Conservation (phyloP, 306 rosid species). For the Lathyrus tuberosus region DNA sequence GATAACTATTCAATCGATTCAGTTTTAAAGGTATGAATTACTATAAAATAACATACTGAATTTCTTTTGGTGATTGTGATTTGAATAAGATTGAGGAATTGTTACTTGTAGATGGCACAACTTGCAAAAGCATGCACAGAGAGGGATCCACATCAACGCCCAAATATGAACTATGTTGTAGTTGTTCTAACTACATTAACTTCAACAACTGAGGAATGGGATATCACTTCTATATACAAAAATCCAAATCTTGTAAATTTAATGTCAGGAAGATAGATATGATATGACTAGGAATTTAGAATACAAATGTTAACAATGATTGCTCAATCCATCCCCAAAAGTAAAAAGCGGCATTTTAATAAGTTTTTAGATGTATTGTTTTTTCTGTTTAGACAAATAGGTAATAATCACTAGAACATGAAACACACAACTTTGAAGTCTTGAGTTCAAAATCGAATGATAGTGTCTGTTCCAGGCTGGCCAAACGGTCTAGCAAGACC, state of each 20-base stretch:
- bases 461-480: too few species aligned
- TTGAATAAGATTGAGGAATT: slow-evolving; percentile 5
- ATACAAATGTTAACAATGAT: background rate
- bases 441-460: too few species aligned
- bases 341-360: too few species aligned
- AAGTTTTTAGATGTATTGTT: too few species aligned
- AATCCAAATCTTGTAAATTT: slow-evolving; percentile 66
- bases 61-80: background rate
- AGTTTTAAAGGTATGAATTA: slow-evolving; percentile 58
- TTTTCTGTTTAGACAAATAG: too few species aligned
- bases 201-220: slow-evolving; percentile 81
- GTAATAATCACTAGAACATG: too few species aligned
- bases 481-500: too few species aligned
- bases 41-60: background rate
- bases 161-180: slow-evolving; percentile 85
- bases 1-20: slow-evolving; percentile 73
- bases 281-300: background rate
- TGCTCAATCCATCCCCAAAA: too few species aligned
- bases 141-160: slow-evolving; percentile 68
- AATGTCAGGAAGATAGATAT: slow-evolving; percentile 68
- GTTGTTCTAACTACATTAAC: slow-evolving; percentile 81
- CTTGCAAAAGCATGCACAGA: slow-evolving; percentile 82
- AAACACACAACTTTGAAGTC: too few species aligned
- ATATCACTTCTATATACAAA: slow-evolving; percentile 65
- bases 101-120: slow-evolving; percentile 69